Conservation (phyloP, 129 eudicot species). For the Artemisia tridentata region DNA sequence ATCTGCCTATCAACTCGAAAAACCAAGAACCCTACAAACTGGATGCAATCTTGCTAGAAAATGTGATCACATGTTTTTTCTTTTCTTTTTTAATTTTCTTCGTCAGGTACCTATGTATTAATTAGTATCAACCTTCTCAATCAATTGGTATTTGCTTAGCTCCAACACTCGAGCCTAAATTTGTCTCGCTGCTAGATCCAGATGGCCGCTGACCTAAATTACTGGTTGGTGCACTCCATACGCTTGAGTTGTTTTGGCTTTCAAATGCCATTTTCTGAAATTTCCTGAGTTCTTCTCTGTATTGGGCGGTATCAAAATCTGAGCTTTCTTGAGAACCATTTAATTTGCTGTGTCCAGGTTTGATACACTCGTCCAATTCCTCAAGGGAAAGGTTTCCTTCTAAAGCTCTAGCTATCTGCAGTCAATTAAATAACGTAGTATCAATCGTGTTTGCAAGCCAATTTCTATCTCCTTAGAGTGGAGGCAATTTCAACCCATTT, state of each 20-base stretch:
- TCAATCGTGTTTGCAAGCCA: background rate
- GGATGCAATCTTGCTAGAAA: constrained; percentile 2
- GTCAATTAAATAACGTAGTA: background rate
- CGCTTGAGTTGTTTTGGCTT: constrained; percentile 50
- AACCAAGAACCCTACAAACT: constrained; percentile 13
- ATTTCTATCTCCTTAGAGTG: background rate
- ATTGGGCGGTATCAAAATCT: constrained; percentile 62
- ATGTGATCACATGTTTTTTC: background rate
- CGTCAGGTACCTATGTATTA: background rate
- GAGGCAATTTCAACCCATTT: background rate
- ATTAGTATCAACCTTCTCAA: constrained; percentile 12
- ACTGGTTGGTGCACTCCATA: constrained; percentile 56
- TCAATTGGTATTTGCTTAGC: constrained; percentile 25
- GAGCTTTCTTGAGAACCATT: constrained; percentile 58
- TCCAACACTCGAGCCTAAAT: constrained; percentile 26
- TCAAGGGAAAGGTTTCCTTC: constrained; percentile 72
- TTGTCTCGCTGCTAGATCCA: constrained; percentile 61
- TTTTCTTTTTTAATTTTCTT: background rate
- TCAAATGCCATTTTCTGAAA: constrained; percentile 73
- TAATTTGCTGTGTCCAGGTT: constrained; percentile 40
- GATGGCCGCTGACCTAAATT: constrained; percentile 65
- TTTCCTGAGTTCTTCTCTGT: constrained; percentile 57
- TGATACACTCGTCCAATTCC: constrained; percentile 45
- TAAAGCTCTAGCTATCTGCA: constrained; percentile 62
- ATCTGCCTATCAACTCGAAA: constrained; percentile 1